phyloP scores from a whole-genome alignment of 495 filamentous ascomycete genomes.

The Aspergillus taichungensis region DNA sequence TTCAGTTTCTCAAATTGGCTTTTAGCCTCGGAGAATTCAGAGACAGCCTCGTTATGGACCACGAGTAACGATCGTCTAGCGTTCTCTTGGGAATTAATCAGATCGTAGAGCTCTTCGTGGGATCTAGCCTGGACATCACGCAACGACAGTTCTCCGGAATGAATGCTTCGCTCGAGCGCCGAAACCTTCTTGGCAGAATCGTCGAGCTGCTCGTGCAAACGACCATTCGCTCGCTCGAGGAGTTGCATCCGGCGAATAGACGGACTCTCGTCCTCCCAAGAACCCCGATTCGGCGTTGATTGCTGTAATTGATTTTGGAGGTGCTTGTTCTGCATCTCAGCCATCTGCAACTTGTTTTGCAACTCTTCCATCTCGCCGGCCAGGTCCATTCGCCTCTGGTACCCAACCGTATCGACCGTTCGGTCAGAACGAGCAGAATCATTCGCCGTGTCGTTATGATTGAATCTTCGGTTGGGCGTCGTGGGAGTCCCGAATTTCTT shows the following conservation, averaged over 20 bases:
- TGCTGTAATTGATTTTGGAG: slow-evolving; percentile 81
- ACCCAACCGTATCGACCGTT: slow-evolving; percentile 82
- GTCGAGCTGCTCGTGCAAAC: slow-evolving; percentile 90
- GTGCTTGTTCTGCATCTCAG: slow-evolving; percentile 93
- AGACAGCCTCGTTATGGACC: slow-evolving; percentile 74
- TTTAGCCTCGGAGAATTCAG: slow-evolving; percentile 80
- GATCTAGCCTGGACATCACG: slow-evolving; percentile 90
- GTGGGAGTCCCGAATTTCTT: slow-evolving; percentile 67
- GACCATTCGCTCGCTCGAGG: slow-evolving; percentile 83
- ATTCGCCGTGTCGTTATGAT: slow-evolving; percentile 51
- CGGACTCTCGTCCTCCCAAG: slow-evolving; percentile 73
- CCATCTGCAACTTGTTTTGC: slow-evolving; percentile 90
- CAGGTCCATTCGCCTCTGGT: slow-evolving; percentile 84
- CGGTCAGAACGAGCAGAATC: slow-evolving; percentile 83
- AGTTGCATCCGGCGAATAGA: slow-evolving; percentile 78
- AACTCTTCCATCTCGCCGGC: slow-evolving; percentile 85
- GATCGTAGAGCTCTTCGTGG: slow-evolving; percentile 88
- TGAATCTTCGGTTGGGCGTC: slow-evolving; percentile 64
- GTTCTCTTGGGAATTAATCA: slow-evolving; percentile 90
- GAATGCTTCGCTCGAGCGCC: slow-evolving; percentile 76
- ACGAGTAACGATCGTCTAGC: slow-evolving; percentile 73
- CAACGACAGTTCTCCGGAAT: slow-evolving; percentile 78
- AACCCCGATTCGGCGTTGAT: slow-evolving; percentile 46
- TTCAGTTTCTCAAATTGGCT: slow-evolving; percentile 77
- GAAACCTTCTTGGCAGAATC: slow-evolving; percentile 93